Percentiles rank a stretch among this genome's conserved stretches.
These are phyloP conservation scores for Linum usitatissimum DNA, from an alignment of 345 rosid genomes.

Conservation along the genomic window DNA sequence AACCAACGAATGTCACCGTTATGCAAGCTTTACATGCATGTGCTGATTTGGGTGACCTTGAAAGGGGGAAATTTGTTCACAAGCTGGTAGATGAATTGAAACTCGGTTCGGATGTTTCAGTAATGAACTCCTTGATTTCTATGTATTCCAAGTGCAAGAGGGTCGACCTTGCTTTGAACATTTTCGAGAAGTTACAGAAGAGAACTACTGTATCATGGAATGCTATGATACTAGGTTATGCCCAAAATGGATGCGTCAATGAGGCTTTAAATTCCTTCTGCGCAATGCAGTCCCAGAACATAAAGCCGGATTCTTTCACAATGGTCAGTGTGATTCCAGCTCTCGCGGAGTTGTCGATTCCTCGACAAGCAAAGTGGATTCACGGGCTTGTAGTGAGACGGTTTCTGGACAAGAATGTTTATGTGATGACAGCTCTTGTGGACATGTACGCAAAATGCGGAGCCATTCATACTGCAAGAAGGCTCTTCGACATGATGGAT, in stretches of 20 bases:
- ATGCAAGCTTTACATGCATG: constrained; percentile 26
- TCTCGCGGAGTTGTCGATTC: constrained; percentile 21
- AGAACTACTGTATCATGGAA: constrained; percentile 23
- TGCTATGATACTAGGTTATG: constrained; percentile 27
- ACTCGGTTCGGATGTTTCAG: constrained; percentile 20
- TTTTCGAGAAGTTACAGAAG: constrained; percentile 14
- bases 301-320: constrained; percentile 22
- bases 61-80: constrained; percentile 18
- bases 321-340: constrained; percentile 29
- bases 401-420: constrained; percentile 16
- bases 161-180: constrained; percentile 13
- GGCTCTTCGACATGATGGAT: constrained; percentile 22
- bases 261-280: constrained; percentile 20
- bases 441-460: constrained; percentile 29
- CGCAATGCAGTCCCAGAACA: constrained; percentile 14
- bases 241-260: constrained; percentile 19
- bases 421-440: constrained; percentile 26
- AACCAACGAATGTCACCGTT: constrained; percentile 18
- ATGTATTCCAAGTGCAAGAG: constrained; percentile 26
- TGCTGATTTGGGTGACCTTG: constrained; percentile 20
- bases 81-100: constrained; percentile 12
- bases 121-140: constrained; percentile 22
- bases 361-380: constrained; percentile 25
- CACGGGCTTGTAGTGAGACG: constrained; percentile 22
- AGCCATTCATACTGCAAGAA: constrained; percentile 20